A percentile compares a stretch with the other conserved stretches of the same genome.
Conservation (phyloP, 345 rosid genomes). For the Durio zibethinus region DNA sequence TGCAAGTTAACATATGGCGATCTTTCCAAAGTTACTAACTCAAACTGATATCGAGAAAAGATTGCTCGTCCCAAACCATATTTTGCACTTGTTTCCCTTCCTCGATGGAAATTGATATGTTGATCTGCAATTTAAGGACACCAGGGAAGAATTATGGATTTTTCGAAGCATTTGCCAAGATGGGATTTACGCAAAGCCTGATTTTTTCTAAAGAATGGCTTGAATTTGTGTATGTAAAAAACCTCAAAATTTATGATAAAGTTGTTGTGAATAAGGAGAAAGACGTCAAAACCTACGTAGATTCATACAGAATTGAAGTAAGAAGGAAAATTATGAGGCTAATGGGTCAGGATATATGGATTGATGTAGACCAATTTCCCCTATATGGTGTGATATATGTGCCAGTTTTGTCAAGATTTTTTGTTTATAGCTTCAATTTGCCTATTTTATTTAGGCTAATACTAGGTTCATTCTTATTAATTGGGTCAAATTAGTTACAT, state of each 20-base stretch:
- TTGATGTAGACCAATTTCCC: neutral
- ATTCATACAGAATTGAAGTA: slow-evolving; percentile 5
- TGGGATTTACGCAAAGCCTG: too few relatives aligned
- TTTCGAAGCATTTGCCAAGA: too few relatives aligned
- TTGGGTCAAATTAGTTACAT: too few relatives aligned
- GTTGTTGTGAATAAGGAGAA: neutral
- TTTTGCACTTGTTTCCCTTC: too few relatives aligned
- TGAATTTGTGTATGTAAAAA: slow-evolving; percentile 8
- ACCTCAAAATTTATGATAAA: neutral
- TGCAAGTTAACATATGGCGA: too few relatives aligned
- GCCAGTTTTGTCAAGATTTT: neutral
- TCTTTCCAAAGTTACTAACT: too few relatives aligned
- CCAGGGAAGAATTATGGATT: too few relatives aligned
- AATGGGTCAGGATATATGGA: slow-evolving; percentile 20
- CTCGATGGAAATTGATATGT: too few relatives aligned
- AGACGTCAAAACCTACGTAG: neutral
- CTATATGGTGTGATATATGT: neutral
- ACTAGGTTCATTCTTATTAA: too few relatives aligned
- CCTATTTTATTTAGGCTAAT: neutral
- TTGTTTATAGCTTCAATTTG: neutral
- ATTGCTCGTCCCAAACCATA: too few relatives aligned
- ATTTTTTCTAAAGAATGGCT: slow-evolving; percentile 13
- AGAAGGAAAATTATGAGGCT: neutral
- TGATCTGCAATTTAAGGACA: too few relatives aligned
- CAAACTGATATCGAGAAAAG: too few relatives aligned